Evolutionary conservation across 495 filamentous ascomycete genomes (phyloP), one percentile per base, ranked within the genome.

Genomic region (Penicillium fimorum): DNA sequence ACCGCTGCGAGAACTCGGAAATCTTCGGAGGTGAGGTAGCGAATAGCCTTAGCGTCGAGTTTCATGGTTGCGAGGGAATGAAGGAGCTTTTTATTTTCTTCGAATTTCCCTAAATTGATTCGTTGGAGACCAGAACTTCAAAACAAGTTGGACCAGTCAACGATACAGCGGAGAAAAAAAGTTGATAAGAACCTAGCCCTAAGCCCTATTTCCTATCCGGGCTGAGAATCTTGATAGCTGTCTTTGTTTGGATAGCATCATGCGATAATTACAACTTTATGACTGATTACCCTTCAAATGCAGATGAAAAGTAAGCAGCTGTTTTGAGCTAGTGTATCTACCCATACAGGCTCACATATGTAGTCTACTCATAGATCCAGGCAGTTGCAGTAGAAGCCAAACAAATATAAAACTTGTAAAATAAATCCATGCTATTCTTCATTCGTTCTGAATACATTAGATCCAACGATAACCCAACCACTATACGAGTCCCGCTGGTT

Each of bases 1-100:
- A 96, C 94, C 58, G 90, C 95, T 66, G 90, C 87, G 52, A 99
- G 87, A 54, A 97, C 92, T 60, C 87, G 84, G 89, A 95, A 99
- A 80, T 97, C 94, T 73, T 97, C 95, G 15, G 79, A 66, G 49
- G 89, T 86, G 67, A 99, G 86, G 74, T 97, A 93, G 64, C 94
- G 92, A 72, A 97, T 87, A 43, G 86, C 84, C 67, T 89, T 89
- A 8, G 91, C 89, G 70, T 99, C 89, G 69, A 99, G 86, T 76
- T 92, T 95, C 94, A 97, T 98, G 56, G 27, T 48, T 35, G 30
- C 27, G 18, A 32, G 15, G 37, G 49, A 37, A 40, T 18, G 47
- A 40, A 42, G 17, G 4, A 22, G 32, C 3, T n/a, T 33, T 37
- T 6, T 13, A 29, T 11, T 43, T 27, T 50, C 47, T 47, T 47